Base-by-base conservation (phyloP, 495 filamentous ascomycete species). In the Daldinia decipiens region DNA sequence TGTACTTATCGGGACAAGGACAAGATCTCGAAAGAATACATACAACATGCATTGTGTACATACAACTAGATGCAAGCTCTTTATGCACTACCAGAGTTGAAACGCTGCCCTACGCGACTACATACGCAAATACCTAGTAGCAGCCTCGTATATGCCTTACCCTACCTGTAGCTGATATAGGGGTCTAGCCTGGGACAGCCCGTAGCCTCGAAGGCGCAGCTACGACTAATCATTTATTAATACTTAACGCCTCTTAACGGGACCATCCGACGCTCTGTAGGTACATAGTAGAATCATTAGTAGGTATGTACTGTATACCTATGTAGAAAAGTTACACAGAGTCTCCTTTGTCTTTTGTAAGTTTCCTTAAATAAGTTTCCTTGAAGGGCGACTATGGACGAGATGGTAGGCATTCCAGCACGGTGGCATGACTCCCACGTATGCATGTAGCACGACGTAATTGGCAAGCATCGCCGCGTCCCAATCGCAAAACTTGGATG, bases 341-440 rank as follows among this genome's bases (percentile, higher is more conserved):
- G 27, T 32, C 31, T 4, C 7, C 27, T 34, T 34, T 36, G 15
- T 60, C 39, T 43, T 29, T 43, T 40, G 9, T 4, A 26, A 47
- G 9, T 43, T 8, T 47, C 54, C 54, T 6, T 8, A 39, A 57
- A n/a, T 4, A 26, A 47, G 9, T 43, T 8, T 47, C 54, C 54
- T 6, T 8, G 27, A 57, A 34, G 24, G 27, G 50, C 39, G 59
- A 50, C 60, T 56, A 57, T 43, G 52, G 21, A 58, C 57, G 58
- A 62, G 26, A 47, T 39, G 68, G 59, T 59, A 59, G 68, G 59
- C 59, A 59, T 43, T 29, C 53, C 26, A 67, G 62, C 58, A 62
- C 59, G 63, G 63, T 71, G 58, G 68, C 58, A 71, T 67, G 50
- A 45, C 47, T 63, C 59, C 52, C 63, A 39, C 12, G 40, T 52